phyloP scores from a whole-genome alignment of 2,329 filamentous ascomycete species.

The Colletotrichum theobromicola region DNA sequence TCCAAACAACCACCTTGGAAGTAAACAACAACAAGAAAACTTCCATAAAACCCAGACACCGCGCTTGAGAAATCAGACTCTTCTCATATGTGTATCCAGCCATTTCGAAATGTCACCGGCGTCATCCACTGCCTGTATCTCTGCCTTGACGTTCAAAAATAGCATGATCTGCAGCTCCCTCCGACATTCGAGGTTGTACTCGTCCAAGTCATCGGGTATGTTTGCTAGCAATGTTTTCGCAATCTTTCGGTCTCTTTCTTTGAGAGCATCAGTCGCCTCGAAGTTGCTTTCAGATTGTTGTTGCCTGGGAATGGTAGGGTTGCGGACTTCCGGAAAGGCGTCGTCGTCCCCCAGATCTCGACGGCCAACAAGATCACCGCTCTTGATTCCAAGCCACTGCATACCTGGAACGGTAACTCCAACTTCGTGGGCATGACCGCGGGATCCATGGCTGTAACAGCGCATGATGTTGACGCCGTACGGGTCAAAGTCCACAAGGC shows the following conservation, averaged over 20 bases:
- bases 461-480: conserved; percentile 76
- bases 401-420: conserved; percentile 55
- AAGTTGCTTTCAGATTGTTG: neutral
- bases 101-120: conserved; percentile 54
- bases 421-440: conserved; percentile 63
- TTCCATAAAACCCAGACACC: too few relatives aligned
- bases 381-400: conserved; percentile 68
- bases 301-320: neutral
- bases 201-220: conserved; percentile 30
- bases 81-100: conserved; percentile 49
- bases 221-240: conserved; percentile 59
- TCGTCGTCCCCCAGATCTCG: neutral
- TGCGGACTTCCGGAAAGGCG: neutral
- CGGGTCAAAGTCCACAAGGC: conserved; percentile 77
- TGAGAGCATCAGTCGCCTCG: conserved; percentile 40
- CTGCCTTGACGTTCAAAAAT: conserved; percentile 75
- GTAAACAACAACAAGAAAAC: neutral
- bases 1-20: neutral
- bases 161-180: conserved; percentile 75
- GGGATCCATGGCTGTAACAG: conserved; percentile 77
- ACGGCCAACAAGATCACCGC: conserved; percentile 41
- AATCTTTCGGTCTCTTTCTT: conserved; percentile 60
- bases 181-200: conserved; percentile 42
- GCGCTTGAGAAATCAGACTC: neutral
- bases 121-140: conserved; percentile 74